Percentiles rank a stretch among this genome's conserved stretches.
These are phyloP conservation scores for Seminavis robusta DNA, from an alignment of 108 stramenopile genomes.

Conservation along the genomic window DNA sequence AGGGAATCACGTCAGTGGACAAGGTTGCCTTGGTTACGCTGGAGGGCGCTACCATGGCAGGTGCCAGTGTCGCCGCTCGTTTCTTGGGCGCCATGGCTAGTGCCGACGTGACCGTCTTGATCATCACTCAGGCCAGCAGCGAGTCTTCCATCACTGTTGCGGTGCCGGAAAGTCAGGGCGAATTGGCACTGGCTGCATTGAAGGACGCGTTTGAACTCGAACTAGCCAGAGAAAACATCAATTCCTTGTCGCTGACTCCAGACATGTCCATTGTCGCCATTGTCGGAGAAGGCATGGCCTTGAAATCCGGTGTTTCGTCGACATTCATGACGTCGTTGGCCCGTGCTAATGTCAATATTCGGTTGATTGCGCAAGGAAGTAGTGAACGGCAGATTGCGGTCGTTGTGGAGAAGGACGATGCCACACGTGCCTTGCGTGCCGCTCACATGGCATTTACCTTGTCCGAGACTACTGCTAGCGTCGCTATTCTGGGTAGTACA, in stretches of 20 bases:
- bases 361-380: conserved; percentile 80
- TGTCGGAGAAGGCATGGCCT: conserved; percentile 85
- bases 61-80: conserved; percentile 71
- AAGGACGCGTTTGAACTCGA: conserved; percentile 70
- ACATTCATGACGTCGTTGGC: conserved; percentile 82
- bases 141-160: conserved; percentile 83
- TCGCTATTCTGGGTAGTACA: conserved; percentile 52
- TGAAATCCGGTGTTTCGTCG: conserved; percentile 73
- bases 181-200: conserved; percentile 51
- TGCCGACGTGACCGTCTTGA: conserved; percentile 64
- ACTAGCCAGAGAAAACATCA: conserved; percentile 54
- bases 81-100: conserved; percentile 82
- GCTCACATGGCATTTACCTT: conserved; percentile 83
- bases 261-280: conserved; percentile 80
- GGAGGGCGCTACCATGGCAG: conserved; percentile 86
- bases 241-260: conserved; percentile 35
- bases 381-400: conserved; percentile 86
- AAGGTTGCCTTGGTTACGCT: conserved; percentile 71
- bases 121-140: conserved; percentile 85
- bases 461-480: conserved; percentile 59
- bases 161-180: conserved; percentile 62
- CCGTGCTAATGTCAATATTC: conserved; percentile 83
- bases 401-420: conserved; percentile 60
- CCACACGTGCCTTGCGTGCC: conserved; percentile 77
- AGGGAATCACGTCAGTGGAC: conserved; percentile 83